phyloP scores from a whole-genome alignment of 495 filamentous ascomycete genomes.

The Copromyces sp. region DNA sequence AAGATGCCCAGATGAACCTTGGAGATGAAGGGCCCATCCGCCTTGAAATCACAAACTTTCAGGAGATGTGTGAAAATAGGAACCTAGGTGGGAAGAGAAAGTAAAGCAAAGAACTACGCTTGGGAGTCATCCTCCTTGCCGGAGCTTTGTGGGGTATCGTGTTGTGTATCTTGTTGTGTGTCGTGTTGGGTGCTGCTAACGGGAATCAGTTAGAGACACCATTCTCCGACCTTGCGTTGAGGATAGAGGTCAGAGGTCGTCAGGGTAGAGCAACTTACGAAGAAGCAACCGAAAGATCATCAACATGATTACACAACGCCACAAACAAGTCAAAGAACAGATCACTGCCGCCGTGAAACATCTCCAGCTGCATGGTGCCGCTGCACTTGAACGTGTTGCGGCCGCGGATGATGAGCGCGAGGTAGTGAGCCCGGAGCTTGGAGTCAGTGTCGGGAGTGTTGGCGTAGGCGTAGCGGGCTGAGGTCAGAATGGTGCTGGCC shows the following conservation, averaged over 20 bases:
- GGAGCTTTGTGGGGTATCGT: background rate
- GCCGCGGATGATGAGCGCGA: slow-evolving; percentile 81
- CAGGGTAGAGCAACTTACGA: slow-evolving; percentile 25
- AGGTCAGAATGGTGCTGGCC: slow-evolving; percentile 71
- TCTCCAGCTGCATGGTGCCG: slow-evolving; percentile 94
- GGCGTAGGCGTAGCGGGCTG: slow-evolving; percentile 77
- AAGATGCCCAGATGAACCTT: background rate
- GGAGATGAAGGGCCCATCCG: background rate
- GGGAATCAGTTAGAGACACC: background rate
- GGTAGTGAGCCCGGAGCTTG: slow-evolving; percentile 80
- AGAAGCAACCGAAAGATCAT: slow-evolving; percentile 42
- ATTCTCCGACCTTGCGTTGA: background rate
- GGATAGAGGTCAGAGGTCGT: slow-evolving; percentile 9
- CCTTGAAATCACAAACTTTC: background rate
- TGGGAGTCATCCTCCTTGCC: background rate
- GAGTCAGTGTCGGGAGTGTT: slow-evolving; percentile 84
- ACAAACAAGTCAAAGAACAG: slow-evolving; percentile 93
- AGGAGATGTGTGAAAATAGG: background rate
- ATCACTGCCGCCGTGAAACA: slow-evolving; percentile 69
- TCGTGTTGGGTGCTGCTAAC: background rate
- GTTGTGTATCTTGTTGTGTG: background rate
- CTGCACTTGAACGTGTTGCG: slow-evolving; percentile 81
- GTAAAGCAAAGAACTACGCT: background rate
- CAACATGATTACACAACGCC: slow-evolving; percentile 83
- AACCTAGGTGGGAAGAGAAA: background rate